A percentile compares a stretch with the other conserved stretches of the same genome.
These are phyloP conservation scores for Lyophyllum atratum DNA, from an alignment of 768 basidiomycete genomes.

Conservation along the genomic window DNA sequence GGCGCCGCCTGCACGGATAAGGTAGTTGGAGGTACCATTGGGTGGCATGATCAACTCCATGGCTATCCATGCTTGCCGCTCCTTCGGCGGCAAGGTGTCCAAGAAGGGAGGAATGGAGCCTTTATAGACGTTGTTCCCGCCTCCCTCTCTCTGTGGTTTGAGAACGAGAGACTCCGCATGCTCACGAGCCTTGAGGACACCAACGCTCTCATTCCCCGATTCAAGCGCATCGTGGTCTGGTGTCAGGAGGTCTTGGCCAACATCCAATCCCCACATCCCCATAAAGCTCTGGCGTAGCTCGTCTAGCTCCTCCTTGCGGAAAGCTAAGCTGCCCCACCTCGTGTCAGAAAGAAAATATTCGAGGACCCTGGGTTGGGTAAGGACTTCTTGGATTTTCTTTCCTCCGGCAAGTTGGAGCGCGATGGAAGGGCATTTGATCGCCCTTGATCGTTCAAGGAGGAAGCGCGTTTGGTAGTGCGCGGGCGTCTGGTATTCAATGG, in stretches of 20 bases:
- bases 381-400: conserved; percentile 93
- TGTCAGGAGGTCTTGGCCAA: conserved; percentile 40
- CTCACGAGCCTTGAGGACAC: conserved; percentile 53
- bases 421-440: conserved; percentile 92
- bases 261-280: conserved; percentile 82
- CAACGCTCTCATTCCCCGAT: conserved; percentile 35
- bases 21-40: conserved; percentile 61
- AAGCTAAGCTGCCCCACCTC: conserved; percentile 35
- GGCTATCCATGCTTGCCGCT: conserved; percentile 89
- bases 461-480: conserved; percentile 73
- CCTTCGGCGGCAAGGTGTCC: conserved; percentile 54
- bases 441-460: conserved; percentile 75
- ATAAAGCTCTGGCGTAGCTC: conserved; percentile 79
- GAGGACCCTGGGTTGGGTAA: conserved; percentile 71
- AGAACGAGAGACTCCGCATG: conserved; percentile 68
- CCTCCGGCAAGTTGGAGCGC: conserved; percentile 93
- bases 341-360: conserved; percentile 65
- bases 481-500: conserved; percentile 72
- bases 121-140: conserved; percentile 95
- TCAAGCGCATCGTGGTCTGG: conserved; percentile 28
- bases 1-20: conserved; percentile 70
- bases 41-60: conserved; percentile 93
- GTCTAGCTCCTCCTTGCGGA: conserved; percentile 41
- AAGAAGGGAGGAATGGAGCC: conserved; percentile 79
- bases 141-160: conserved; percentile 98